phyloP scores from a whole-genome alignment of 306 rosid genomes.

The Parietaria judaica region DNA sequence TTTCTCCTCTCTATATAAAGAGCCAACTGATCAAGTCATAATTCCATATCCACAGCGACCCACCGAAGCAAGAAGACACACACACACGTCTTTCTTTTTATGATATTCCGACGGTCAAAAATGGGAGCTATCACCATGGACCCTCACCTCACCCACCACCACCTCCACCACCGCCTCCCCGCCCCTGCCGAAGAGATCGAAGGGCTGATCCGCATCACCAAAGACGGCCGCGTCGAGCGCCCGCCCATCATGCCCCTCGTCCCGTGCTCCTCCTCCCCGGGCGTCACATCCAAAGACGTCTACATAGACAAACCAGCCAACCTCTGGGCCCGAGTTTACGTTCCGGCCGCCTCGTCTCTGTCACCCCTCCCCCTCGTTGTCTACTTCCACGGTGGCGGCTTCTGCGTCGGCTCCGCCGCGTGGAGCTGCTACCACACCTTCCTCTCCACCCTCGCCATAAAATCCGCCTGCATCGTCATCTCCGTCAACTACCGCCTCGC shows the following conservation, averaged over 20 bases:
- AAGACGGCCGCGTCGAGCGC: slow-evolving; percentile 64
- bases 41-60: slow-evolving; percentile 13
- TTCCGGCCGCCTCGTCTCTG: slow-evolving; percentile 20
- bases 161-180: slow-evolving; percentile 27
- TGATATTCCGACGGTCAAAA: slow-evolving; percentile 18
- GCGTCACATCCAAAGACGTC: slow-evolving; percentile 47
- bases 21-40: neutral
- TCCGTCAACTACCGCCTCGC: slow-evolving; percentile 64
- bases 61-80: neutral
- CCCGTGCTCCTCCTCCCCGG: slow-evolving; percentile 31
- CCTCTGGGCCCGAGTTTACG: slow-evolving; percentile 62
- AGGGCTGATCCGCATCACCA: slow-evolving; percentile 61
- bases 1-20: slow-evolving; percentile 40
- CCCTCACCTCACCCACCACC: slow-evolving; percentile 23
- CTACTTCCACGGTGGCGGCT: slow-evolving; percentile 94
- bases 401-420: slow-evolving; percentile 81
- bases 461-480: slow-evolving; percentile 50
- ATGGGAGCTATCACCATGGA: slow-evolving; percentile 57
- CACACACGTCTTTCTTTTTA: slow-evolving; percentile 1
- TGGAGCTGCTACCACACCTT: slow-evolving; percentile 89
- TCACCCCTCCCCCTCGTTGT: slow-evolving; percentile 43
- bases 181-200: slow-evolving; percentile 53
- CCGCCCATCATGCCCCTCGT: slow-evolving; percentile 49
- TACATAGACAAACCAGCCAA: slow-evolving; percentile 43
- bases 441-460: slow-evolving; percentile 42